Evolutionary conservation across 495 filamentous ascomycete species (phyloP).

Genomic region (Hypomontagnella submonticulosa): DNA sequence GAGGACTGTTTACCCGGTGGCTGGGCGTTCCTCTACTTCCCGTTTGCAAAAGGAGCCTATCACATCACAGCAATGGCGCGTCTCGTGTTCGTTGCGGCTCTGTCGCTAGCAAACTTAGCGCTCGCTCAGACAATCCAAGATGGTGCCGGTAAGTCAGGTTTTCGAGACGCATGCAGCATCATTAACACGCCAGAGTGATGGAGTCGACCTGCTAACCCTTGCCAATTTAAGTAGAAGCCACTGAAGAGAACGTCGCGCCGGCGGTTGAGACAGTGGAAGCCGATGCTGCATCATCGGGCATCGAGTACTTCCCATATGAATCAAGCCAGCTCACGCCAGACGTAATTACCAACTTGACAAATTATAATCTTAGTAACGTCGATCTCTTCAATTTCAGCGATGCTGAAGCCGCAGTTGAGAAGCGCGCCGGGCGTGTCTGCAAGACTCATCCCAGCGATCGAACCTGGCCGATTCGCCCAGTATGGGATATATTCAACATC

Average conservation of each 20-base stretch:
- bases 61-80: constrained; percentile 29
- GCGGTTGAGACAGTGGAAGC: constrained; percentile 31
- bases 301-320: constrained; percentile 50
- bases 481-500: constrained; percentile 60
- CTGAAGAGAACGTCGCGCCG: constrained; percentile 31
- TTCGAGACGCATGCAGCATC: constrained; percentile 16
- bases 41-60: constrained; percentile 9
- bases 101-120: constrained; percentile 38
- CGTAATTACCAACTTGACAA: constrained; percentile 49
- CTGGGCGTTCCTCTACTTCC: constrained; percentile 5
- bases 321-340: constrained; percentile 52
- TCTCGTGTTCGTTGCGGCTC: constrained; percentile 35
- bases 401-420: background rate
- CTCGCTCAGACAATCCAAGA: constrained; percentile 35
- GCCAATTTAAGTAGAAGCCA: constrained; percentile 21
- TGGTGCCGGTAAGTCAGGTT: constrained; percentile 30
- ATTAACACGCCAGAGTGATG: constrained; percentile 11
- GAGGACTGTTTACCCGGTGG: constrained; percentile 21
- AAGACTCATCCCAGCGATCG: constrained; percentile 62
- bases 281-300: constrained; percentile 25
- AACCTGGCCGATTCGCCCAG: constrained; percentile 53
- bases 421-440: constrained; percentile 47
- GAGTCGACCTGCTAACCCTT: constrained; percentile 28
- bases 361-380: constrained; percentile 37
- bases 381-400: constrained; percentile 36